Evolutionary conservation across 2,329 filamentous ascomycete genomes (phyloP).

Genomic region (Monosporascus sp.): DNA sequence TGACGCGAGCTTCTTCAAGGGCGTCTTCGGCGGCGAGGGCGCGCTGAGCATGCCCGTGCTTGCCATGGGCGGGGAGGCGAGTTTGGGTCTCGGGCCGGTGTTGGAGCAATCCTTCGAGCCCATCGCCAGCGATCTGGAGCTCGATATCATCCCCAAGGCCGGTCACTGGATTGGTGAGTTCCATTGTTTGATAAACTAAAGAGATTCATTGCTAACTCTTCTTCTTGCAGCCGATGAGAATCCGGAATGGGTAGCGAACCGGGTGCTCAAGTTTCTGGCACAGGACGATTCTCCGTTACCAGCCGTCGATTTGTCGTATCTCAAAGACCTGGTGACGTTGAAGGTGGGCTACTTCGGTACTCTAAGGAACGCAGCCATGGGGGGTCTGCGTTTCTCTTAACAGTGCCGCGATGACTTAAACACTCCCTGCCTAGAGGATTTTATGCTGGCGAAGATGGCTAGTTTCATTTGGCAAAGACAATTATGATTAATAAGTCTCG

Average conservation of each 20-base stretch:
- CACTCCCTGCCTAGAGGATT: no score
- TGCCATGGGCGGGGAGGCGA: constrained; percentile 31
- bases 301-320: constrained; percentile 12
- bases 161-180: constrained; percentile 33
- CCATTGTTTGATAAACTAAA: background rate
- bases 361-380: constrained; percentile 13
- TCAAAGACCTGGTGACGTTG: constrained; percentile 16
- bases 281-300: constrained; percentile 13
- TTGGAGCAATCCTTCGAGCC: constrained; percentile 12
- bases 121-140: constrained; percentile 20
- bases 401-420: no score
- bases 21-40: constrained; percentile 28
- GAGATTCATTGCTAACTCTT: background rate
- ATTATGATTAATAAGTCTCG: no score
- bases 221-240: constrained; percentile 20
- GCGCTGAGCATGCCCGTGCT: constrained; percentile 26
- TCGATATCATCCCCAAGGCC: constrained; percentile 30
- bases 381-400: constrained; percentile 13
- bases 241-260: constrained; percentile 17
- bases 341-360: constrained; percentile 18
- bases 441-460: no score
- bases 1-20: constrained; percentile 32
- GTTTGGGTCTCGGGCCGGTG: constrained; percentile 13
- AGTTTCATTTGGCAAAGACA: no score
- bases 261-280: constrained; percentile 14